phyloP scores from a whole-genome alignment of 208 protist genomes.

The Leishmania amazonensis region DNA sequence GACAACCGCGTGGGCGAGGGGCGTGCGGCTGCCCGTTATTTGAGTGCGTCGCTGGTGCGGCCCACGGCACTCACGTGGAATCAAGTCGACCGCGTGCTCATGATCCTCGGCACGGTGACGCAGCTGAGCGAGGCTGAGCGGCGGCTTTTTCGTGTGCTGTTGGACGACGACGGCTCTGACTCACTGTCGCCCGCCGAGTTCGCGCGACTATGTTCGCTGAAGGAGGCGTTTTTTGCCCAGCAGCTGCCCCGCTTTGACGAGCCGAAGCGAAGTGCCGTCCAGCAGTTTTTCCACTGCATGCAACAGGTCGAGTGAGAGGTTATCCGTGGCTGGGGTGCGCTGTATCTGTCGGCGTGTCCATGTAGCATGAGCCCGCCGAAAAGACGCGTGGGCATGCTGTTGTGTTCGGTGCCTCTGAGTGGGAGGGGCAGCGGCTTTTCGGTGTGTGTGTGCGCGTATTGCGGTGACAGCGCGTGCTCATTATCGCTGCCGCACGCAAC shows the following conservation, averaged over 20 bases:
- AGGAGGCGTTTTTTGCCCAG: constrained; percentile 46
- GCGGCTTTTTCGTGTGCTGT: constrained; percentile 45
- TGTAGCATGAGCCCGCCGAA: background rate
- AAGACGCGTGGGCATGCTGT: background rate
- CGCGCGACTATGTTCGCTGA: constrained; percentile 43
- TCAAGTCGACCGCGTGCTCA: constrained; percentile 56
- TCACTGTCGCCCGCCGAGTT: constrained; percentile 69
- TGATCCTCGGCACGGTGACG: constrained; percentile 30
- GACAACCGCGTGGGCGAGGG: background rate
- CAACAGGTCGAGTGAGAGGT: constrained; percentile 57
- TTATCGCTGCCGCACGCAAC: background rate
- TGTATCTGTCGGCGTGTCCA: background rate
- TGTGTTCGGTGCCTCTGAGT: background rate
- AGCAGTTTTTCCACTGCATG: constrained; percentile 81
- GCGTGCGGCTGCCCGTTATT: background rate
- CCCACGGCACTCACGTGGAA: constrained; percentile 46
- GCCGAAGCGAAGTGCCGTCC: constrained; percentile 52
- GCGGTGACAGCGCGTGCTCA: background rate
- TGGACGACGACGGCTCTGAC: constrained; percentile 62
- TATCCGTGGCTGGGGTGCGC: background rate
- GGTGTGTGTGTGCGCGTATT: background rate
- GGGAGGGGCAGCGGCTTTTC: background rate
- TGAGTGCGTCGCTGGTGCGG: constrained; percentile 23
- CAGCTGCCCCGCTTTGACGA: constrained; percentile 54
- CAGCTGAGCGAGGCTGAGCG: constrained; percentile 42